Percentiles rank a stretch among this genome's conserved stretches.
These are phyloP conservation scores for Yamadazyma ubonensis DNA, from an alignment of 805 yeast genomes.

Conservation along the genomic window DNA sequence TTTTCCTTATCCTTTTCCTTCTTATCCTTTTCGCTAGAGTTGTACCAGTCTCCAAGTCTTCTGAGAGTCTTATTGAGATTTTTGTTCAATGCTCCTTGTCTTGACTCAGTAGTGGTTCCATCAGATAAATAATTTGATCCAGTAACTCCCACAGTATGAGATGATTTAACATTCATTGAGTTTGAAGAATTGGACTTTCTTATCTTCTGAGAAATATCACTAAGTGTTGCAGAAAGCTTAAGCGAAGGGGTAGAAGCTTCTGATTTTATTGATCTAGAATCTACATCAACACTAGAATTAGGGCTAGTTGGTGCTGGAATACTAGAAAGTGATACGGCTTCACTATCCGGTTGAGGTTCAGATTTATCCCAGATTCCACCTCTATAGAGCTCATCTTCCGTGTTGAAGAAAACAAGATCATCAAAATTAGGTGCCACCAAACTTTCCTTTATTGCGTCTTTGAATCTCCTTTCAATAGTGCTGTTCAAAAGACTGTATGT, in stretches of 20 bases:
- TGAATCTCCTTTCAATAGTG: slow-evolving; percentile 71
- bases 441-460: slow-evolving; percentile 75
- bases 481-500: slow-evolving; percentile 78
- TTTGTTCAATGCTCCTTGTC: slow-evolving; percentile 7
- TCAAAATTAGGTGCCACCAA: slow-evolving; percentile 88
- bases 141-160: slow-evolving; percentile 22
- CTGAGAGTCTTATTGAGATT: slow-evolving; percentile 39
- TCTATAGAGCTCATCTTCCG: slow-evolving; percentile 69
- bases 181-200: slow-evolving; percentile 24
- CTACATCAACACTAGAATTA: not conserved
- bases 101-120: slow-evolving; percentile 22
- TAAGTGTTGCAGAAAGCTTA: slow-evolving; percentile 23
- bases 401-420: slow-evolving; percentile 70
- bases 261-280: not conserved
- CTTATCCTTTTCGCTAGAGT: slow-evolving; percentile 6
- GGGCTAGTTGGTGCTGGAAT: not conserved
- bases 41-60: slow-evolving; percentile 69
- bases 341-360: not conserved
- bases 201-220: slow-evolving; percentile 25
- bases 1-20: slow-evolving; percentile 29
- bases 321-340: not conserved
- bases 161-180: slow-evolving; percentile 19
- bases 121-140: slow-evolving; percentile 27
- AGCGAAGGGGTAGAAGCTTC: slow-evolving; percentile 13
- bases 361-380: slow-evolving; percentile 89